Percentiles rank a stretch among this genome's conserved stretches.
Conservation (phyloP, 768 basidiomycete genomes). For the Chiua virens region DNA sequence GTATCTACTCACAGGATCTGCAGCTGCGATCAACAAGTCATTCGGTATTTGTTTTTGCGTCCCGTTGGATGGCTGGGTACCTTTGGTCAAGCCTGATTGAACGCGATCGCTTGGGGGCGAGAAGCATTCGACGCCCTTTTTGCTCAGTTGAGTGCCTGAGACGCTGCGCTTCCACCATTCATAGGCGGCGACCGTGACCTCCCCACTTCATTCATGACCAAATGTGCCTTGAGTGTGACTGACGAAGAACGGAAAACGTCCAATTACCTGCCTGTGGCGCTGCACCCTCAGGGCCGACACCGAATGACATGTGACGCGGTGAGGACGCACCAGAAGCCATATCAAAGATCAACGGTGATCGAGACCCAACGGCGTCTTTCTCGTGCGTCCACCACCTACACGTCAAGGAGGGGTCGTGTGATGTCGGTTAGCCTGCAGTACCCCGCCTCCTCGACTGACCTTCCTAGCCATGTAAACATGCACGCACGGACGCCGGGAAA, state of each 20-base stretch:
- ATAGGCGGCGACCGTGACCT: constrained; percentile 56
- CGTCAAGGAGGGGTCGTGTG: constrained; percentile 12
- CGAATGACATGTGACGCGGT: not conserved
- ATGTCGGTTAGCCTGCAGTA: not conserved
- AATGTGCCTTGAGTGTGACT: constrained; percentile 10
- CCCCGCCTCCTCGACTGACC: constrained; percentile 30
- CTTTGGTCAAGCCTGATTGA: not conserved
- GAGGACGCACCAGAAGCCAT: constrained; percentile 29
- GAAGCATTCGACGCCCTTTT: not conserved
- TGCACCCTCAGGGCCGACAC: not conserved
- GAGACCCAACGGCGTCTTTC: constrained; percentile 4
- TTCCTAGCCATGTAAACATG: constrained; percentile 53
- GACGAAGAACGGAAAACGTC: constrained; percentile 15
- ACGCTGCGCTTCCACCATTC: constrained; percentile 58
- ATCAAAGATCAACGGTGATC: constrained; percentile 26
- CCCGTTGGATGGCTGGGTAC: not conserved
- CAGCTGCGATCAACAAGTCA: constrained; percentile 19
- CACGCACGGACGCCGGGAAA: constrained; percentile 62
- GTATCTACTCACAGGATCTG: constrained; percentile 25
- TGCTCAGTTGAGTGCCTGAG: constrained; percentile 21
- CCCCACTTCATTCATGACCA: constrained; percentile 45
- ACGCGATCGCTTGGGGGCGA: not conserved
- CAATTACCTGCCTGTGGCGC: constrained; percentile 23
- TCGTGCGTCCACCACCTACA: constrained; percentile 28
- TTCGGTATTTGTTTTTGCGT: constrained; percentile 8